A percentile compares a stretch with the other conserved stretches of the same genome.
These are phyloP conservation scores for Elaeis oleifera DNA, from an alignment of 202 grass and related monocot species.

Conservation along the genomic window DNA sequence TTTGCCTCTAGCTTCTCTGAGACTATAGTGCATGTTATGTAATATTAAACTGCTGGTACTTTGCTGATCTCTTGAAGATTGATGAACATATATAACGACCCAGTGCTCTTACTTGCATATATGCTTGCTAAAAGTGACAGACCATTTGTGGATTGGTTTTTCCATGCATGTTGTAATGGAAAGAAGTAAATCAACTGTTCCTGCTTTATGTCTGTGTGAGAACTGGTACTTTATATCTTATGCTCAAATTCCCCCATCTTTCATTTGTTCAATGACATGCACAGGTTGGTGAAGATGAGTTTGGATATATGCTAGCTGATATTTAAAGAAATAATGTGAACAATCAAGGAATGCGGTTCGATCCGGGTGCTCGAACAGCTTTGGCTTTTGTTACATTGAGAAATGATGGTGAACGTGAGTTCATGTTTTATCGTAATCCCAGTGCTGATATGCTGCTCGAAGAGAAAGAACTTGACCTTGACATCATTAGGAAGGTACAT, in stretches of 20 bases:
- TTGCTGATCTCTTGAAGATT: no score
- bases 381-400: conserved; percentile 90
- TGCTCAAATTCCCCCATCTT: neutral
- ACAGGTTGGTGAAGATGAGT: conserved; percentile 97
- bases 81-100: no score
- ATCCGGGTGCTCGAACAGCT: conserved; percentile 83
- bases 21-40: no score
- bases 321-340: conserved; percentile 92
- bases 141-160: no score
- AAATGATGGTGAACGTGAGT: conserved; percentile 88
- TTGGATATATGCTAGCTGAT: conserved; percentile 87
- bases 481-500: conserved; percentile 80
- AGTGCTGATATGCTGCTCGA: conserved; percentile 99
- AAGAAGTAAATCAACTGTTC: no score
- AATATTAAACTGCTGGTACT: no score
- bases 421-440: conserved; percentile 99
- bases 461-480: conserved; percentile 80
- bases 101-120: no score
- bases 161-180: no score
- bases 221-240: neutral
- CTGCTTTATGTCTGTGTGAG: no score
- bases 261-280: conserved; percentile 9
- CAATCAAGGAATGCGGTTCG: conserved; percentile 74
- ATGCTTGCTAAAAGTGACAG: no score
- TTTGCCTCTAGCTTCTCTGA: no score